These are phyloP conservation scores for Berkeleyomyces rouxiae DNA, from an alignment of 2,329 filamentous ascomycete genomes.

Conservation along the genomic window DNA sequence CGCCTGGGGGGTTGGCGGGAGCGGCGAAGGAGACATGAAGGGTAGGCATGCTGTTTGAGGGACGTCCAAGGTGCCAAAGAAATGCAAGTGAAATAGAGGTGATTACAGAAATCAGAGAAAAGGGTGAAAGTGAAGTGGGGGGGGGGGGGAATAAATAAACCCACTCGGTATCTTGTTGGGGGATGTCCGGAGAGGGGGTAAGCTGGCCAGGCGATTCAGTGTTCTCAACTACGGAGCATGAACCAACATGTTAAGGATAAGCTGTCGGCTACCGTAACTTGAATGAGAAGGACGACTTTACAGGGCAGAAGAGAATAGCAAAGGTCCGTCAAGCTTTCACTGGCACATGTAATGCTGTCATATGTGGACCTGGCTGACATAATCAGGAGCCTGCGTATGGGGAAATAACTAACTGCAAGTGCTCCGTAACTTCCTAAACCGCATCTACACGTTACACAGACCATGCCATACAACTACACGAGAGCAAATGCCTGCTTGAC, in stretches of 20 bases:
- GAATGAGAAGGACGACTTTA: not conserved
- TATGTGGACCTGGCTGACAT: not conserved
- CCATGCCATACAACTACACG: not conserved
- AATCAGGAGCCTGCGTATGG: not conserved
- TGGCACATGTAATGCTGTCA: not conserved
- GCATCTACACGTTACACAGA: not conserved
- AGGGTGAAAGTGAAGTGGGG: too few relatives aligned
- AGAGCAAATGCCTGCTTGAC: not conserved
- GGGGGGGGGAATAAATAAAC: too few relatives aligned
- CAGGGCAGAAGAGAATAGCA: not conserved
- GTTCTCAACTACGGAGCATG: too few relatives aligned
- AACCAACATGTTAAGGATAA: too few relatives aligned
- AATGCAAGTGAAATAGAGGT: too few relatives aligned
- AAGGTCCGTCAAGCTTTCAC: not conserved
- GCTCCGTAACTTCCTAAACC: not conserved
- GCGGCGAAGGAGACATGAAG: slow-evolving; percentile 18
- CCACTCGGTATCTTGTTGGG: too few relatives aligned
- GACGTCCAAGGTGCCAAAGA: too few relatives aligned
- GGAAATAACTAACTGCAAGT: too few relatives aligned
- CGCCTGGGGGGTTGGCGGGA: slow-evolving; percentile 18
- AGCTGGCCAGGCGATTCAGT: too few relatives aligned
- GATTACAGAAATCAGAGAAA: too few relatives aligned
- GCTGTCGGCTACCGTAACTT: not conserved
- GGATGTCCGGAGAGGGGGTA: too few relatives aligned
- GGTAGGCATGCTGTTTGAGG: not conserved